Base-by-base conservation (phyloP, 495 filamentous ascomycete species). In the Hypoxylon subgilvum region DNA sequence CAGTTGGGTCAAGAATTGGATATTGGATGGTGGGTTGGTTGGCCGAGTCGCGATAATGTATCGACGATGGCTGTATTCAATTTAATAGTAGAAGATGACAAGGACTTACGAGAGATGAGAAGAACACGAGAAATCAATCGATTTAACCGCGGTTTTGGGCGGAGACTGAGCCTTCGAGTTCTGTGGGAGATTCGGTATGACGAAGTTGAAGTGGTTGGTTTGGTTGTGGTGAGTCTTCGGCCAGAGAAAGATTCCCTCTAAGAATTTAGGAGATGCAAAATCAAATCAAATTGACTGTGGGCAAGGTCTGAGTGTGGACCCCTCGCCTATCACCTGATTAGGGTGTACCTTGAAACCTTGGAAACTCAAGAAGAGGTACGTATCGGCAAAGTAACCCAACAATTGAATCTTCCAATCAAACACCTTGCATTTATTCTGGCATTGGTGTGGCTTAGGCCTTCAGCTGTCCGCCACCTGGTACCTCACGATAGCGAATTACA, bases 121-220 rank as follows among this genome's bases (percentile, higher is more conserved):
- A 73, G 77, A 81, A 81, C 78, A 76, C 76, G 78, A 81, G 78
- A 78, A 67, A 76, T 79, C 78, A 81, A 81, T 81, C 78, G 72
- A 61, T 81, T 81, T 81, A 81, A 81, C 78, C 78, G 78, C 78
- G 52, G 56, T 65, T 68, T 72, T 72, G 73, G 66, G 78, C 78
- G 78, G 78, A 79, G 78, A 81, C 78, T 79, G 78, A 81, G 74
- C 75, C 77, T 79, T 81, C 77, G 73, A 74, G 76, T 79, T 75
- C 76, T 72, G 68, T 52, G 61, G 61, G 57, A 54, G 21, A 42
- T 72, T 72, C 52, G 62, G 67, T 55, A 18, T 66, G 56, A 67
- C 49, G 52, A 66, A 23, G 59, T 63, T 27, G 56, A 51, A 62
- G 41, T 48, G 39, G 54, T 59, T 53, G 21, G 55, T 44, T 57